phyloP scores from a whole-genome alignment of 1,139 yeast genomes.

The Nakaseomyces bracarensis region DNA sequence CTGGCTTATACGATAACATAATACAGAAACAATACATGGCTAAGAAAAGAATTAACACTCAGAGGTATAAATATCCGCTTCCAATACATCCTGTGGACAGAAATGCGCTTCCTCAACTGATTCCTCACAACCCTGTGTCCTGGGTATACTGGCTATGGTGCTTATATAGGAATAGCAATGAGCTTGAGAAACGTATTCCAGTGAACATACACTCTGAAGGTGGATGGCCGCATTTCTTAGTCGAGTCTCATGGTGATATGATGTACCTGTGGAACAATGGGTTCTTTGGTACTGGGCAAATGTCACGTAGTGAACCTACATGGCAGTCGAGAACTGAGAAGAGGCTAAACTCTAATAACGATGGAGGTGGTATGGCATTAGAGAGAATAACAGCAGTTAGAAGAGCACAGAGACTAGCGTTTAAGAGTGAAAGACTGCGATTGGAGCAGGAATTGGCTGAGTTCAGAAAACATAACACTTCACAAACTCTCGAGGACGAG shows the following conservation, averaged over 20 bases:
- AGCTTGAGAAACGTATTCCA: slow-evolving; percentile 12
- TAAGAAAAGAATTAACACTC: slow-evolving; percentile 27
- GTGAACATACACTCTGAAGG: slow-evolving; percentile 14
- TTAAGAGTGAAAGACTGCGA: slow-evolving; percentile 48
- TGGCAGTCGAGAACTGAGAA: slow-evolving; percentile 66
- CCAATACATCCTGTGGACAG: slow-evolving; percentile 34
- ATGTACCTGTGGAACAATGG: slow-evolving; percentile 72
- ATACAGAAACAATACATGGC: slow-evolving; percentile 24
- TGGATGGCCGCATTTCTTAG: slow-evolving; percentile 29
- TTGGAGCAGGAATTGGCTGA: slow-evolving; percentile 32
- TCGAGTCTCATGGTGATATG: slow-evolving; percentile 43
- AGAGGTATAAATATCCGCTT: slow-evolving; percentile 33
- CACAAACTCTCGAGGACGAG: slow-evolving; percentile 25
- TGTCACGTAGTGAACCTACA: slow-evolving; percentile 87
- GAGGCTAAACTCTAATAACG: slow-evolving; percentile 37
- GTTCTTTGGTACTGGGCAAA: slow-evolving; percentile 86
- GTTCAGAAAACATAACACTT: slow-evolving; percentile 28
- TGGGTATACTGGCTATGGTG: slow-evolving; percentile 43
- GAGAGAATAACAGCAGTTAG: slow-evolving; percentile 75
- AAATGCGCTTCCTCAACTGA: slow-evolving; percentile 38
- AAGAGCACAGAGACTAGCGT: slow-evolving; percentile 61
- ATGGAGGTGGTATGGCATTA: slow-evolving; percentile 30
- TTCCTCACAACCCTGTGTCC: slow-evolving; percentile 52
- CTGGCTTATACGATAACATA: too few relatives aligned
- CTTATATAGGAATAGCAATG: slow-evolving; percentile 25